phyloP scores from a whole-genome alignment of 2,329 filamentous ascomycete genomes.

The Davidsoniella eucalypti region DNA sequence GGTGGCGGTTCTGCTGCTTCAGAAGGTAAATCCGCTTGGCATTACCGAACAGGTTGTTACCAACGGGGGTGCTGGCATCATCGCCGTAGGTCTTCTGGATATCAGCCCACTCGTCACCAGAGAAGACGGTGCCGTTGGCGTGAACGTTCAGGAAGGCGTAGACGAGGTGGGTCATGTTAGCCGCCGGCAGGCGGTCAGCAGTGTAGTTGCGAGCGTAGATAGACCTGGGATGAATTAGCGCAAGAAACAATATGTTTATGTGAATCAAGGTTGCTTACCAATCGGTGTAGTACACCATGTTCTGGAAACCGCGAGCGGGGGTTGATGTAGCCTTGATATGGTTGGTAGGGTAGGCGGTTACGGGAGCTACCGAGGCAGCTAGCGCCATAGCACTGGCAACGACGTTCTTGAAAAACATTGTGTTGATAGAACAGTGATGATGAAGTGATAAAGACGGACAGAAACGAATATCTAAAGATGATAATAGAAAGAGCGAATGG shows the following conservation, averaged over 20 bases:
- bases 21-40: constrained; percentile 63
- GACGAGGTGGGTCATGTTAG: constrained; percentile 60
- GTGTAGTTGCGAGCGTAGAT: constrained; percentile 63
- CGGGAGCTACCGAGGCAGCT: not conserved
- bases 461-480: not conserved
- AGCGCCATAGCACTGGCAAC: constrained; percentile 7
- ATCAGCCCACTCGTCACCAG: constrained; percentile 56
- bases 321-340: not conserved
- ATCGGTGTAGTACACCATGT: constrained; percentile 13
- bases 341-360: not conserved
- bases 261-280: constrained; percentile 4
- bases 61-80: constrained; percentile 21
- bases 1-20: constrained; percentile 59
- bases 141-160: constrained; percentile 68
- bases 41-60: constrained; percentile 66
- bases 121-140: constrained; percentile 53
- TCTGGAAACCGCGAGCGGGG: constrained; percentile 1
- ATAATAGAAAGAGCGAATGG: not conserved
- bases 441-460: not conserved
- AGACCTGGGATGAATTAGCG: constrained; percentile 26
- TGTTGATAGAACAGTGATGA: not conserved
- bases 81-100: constrained; percentile 52
- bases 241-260: not conserved
- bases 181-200: constrained; percentile 52
- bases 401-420: constrained; percentile 4